Evolutionary conservation across 2,329 filamentous ascomycete species (phyloP).

Genomic region (Fusarium annulatum): DNA sequence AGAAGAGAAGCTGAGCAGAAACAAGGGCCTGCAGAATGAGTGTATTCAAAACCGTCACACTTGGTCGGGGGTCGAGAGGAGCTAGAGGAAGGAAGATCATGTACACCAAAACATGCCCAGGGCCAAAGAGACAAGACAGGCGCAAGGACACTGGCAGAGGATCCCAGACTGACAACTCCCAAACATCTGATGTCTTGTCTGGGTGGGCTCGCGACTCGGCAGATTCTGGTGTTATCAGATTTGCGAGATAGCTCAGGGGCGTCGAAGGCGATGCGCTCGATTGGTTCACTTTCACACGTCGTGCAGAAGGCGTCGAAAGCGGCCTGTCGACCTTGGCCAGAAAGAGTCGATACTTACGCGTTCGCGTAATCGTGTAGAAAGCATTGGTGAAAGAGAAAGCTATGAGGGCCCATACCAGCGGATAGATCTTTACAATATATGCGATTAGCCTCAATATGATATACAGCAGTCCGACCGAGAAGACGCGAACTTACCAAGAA

Average conservation of each 20-base stretch:
- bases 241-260: constrained; percentile 79
- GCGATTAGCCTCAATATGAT: constrained; percentile 16
- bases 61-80: constrained; percentile 81
- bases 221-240: constrained; percentile 72
- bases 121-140: constrained; percentile 91
- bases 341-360: constrained; percentile 90
- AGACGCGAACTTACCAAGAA: constrained; percentile 60
- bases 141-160: constrained; percentile 85
- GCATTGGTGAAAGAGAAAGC: constrained; percentile 79
- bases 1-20: constrained; percentile 78
- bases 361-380: constrained; percentile 82
- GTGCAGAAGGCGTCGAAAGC: constrained; percentile 85
- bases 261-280: constrained; percentile 78
- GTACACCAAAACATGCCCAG: constrained; percentile 91
- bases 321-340: constrained; percentile 82
- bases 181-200: constrained; percentile 85
- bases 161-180: constrained; percentile 95
- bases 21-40: constrained; percentile 80
- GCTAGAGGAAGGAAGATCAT: constrained; percentile 85
- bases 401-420: constrained; percentile 77
- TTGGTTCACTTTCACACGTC: constrained; percentile 82
- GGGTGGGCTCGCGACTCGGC: constrained; percentile 89
- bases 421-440: constrained; percentile 64
- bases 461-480: background rate
- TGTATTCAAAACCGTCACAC: constrained; percentile 85